Evolutionary conservation across 192 early-diverging fungal species (phyloP), one percentile per base, ranked within the genome.

Genomic region (Coemansia sp.): DNA sequence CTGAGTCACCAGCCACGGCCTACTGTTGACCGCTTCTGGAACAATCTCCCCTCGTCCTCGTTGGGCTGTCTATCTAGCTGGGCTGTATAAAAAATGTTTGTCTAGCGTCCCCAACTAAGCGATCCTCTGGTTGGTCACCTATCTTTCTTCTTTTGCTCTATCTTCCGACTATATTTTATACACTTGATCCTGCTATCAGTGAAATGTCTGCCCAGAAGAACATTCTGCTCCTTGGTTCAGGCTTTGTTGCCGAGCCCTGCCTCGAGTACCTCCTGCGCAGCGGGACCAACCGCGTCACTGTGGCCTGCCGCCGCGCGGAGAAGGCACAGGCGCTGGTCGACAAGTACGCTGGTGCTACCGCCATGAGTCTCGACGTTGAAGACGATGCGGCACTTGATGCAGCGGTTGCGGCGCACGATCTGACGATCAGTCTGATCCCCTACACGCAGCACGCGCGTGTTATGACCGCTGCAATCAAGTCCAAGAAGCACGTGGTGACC

Each of bases 241-340:
- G 97, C 61, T 99, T 93, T 78, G 97, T 99, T 53, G 96, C 97
- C 68, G 93, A 90, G 68, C 97, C 97, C 33, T 91, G 92, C 72
- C 89, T 92, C 58, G 89, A 94, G 68, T 97, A 95, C 83, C 88
- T 99, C 27, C 84, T 94, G 62, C 92, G 94, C 63, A 86, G 89
- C 71, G 86, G 90, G 9, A 91, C 96, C 63, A 95, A 95, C 87
- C 78, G 88, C 64, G 66, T 99, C 23, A 98, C 95, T 31, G 89
- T 98, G 71, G 96, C 94, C 56, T 90, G 89, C 71, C 85, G 96
- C 56, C 80, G 87, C 46, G 54, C 94, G 24, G 86, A 88, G 58
- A 88, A 87, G 80, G 93, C 91, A 7, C 75, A 90, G 66, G 87
- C 87, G 61, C 86, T 96, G 51, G 78, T 85, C 32, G 66, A 67